Evolutionary conservation across 257 asterid genomes (phyloP), one percentile per base, ranked within the genome.

Genomic region (Nicotiana obtusifolia): DNA sequence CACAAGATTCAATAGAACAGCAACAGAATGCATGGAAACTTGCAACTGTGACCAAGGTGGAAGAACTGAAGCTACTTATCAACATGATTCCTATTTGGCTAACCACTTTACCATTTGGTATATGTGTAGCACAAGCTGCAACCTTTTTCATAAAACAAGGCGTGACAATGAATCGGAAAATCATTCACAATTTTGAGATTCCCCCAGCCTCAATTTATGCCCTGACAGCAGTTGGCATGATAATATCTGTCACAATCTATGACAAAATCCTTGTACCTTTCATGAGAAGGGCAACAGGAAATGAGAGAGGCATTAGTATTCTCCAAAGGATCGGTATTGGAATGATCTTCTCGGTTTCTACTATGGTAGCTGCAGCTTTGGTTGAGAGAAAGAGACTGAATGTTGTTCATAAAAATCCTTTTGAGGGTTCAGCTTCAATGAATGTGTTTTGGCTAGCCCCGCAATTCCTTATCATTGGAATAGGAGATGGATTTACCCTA

Each of bases 391-490:
- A 87, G 56, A 78, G 97, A 22, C 87, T 90, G 0, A 52, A 53
- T 5, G 7, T 83, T 0, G 91, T 84, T 16, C 66, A 19, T 17
- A 44, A 60, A 56, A 79, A 84, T 54, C 87, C 88, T 3, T 0
- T 68, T 0, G 17, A 76, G 3, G 87, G 91, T 0, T 87, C 94
- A 5, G 20, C n/a, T 35, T 87, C 95, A 13, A 93, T 94, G 97
- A 94, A 94, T n/a, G 94, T 94, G 19, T 92, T 93, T 52, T 96
- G 99, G 99, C 84, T 96, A 35, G 93, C 91, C 1, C 99, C 99
- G 0, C 98, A 96, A 59, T 96, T 93, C 80, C 30, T 94, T 4
- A 89, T 91, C 16, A 85, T 94, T 19, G 97, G 97, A 2, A 76
- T 90, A 0, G 98, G 88, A 0, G 98, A 96, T 35, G 97, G 92